phyloP scores from a whole-genome alignment of 495 filamentous ascomycete species.

The Penicillium pancosmium region DNA sequence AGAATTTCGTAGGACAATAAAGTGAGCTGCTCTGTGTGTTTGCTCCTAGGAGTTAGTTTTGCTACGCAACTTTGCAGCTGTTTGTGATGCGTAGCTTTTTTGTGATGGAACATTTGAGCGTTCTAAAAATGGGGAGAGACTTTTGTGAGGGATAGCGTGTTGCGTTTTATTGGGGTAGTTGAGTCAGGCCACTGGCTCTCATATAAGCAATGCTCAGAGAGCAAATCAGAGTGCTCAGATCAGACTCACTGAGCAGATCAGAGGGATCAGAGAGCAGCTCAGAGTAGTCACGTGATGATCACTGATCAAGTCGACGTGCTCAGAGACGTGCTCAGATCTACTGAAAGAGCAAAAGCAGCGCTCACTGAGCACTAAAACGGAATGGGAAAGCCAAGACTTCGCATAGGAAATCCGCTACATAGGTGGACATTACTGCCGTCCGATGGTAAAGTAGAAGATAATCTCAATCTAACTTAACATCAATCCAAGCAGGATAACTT shows the following conservation, averaged over 20 bases:
- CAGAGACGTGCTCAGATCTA: too few relatives aligned
- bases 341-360: too few relatives aligned
- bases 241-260: conserved; percentile 6
- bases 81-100: not conserved
- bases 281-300: too few relatives aligned
- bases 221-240: not conserved
- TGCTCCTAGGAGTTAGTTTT: not conserved
- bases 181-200: conserved; percentile 9
- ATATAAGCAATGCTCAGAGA: conserved; percentile 13
- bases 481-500: too few relatives aligned
- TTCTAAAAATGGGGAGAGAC: not conserved
- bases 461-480: too few relatives aligned
- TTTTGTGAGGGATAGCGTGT: conserved; percentile 2
- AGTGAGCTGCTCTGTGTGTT: not conserved
- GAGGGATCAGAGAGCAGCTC: too few relatives aligned
- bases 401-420: conserved; percentile 8
- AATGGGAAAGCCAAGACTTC: not conserved
- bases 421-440: too few relatives aligned
- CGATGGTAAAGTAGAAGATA: too few relatives aligned
- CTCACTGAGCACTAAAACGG: not conserved
- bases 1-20: not conserved
- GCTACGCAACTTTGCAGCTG: not conserved
- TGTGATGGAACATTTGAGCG: not conserved
- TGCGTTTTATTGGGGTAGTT: conserved; percentile 11
- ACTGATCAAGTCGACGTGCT: too few relatives aligned